A percentile compares a stretch with the other conserved stretches of the same genome.
Evolutionary conservation across 345 rosid species (phyloP).

Genomic region (Sonneratia alba): DNA sequence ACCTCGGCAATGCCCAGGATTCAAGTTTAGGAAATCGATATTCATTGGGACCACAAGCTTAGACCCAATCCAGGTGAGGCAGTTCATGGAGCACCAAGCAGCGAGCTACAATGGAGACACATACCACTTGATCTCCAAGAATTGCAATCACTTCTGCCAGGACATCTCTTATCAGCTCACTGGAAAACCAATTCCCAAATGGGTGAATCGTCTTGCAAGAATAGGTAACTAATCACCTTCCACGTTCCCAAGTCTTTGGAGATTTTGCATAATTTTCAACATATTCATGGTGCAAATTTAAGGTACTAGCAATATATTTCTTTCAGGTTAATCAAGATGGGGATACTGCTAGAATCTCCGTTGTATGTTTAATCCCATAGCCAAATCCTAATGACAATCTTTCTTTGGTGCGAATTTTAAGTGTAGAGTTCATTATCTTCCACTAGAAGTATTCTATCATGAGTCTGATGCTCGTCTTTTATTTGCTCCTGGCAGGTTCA

Average conservation of each 20-base stretch:
- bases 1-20: slow-evolving; percentile 89
- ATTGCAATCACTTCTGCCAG: slow-evolving; percentile 90
- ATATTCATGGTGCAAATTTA: no score
- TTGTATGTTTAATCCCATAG: no score
- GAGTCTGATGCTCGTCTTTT: not conserved
- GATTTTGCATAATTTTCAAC: not conserved
- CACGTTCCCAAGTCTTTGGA: not conserved
- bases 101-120: slow-evolving; percentile 70
- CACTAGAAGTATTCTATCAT: not conserved
- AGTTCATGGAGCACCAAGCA: slow-evolving; percentile 77
- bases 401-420: no score
- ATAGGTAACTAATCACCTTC: slow-evolving; percentile 39
- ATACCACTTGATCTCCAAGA: slow-evolving; percentile 83
- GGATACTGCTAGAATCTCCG: not conserved
- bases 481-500: slow-evolving; percentile 43
- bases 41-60: slow-evolving; percentile 78
- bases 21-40: slow-evolving; percentile 84
- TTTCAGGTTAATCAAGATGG: no score
- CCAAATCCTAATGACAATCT: no score
- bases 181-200: slow-evolving; percentile 66
- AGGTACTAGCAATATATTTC: no score
- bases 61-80: slow-evolving; percentile 72
- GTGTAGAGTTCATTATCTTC: not conserved
- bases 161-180: slow-evolving; percentile 70
- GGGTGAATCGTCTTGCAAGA: slow-evolving; percentile 88